Evolutionary conservation across 129 eudicot species (phyloP), one percentile per base, ranked within the genome.

Genomic region (Pseudognaphalium luteoalbum): DNA sequence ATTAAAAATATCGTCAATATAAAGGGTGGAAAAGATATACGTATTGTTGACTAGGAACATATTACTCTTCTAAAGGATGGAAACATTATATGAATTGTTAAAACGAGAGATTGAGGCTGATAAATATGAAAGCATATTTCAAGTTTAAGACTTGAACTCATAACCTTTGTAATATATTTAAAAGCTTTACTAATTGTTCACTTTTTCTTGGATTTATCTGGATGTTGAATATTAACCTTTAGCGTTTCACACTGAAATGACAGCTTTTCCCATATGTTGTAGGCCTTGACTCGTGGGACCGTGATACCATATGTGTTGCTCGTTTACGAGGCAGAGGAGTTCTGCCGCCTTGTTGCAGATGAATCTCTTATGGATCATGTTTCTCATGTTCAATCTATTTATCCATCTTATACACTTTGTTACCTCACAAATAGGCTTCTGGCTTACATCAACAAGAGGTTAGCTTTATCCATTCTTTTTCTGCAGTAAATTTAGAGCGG

Each of bases 371-470:
- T 85, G 82, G 82, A 84, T 67, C 93, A 88, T 70, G 83, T 91
- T 76, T 74, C 89, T 50, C 81, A 52, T 68, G 91, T 93, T 76
- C 93, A 75, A 70, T 81, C 81, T 69, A 83, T 47, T n/a, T 90
- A 90, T 87, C 97, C 97, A 39, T 69, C 86, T 81, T 85, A 93
- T 71, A 93, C 97, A 66, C 62, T 93, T 73, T 93, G 97, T 76
- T 93, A 78, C 72, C 86, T 87, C 62, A 85, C 96, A n/a, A 90
- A 93, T 83, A 85, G 83, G 82, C 92, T 93, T 70, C 70, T 78
- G 88, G 81, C 97, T 20, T 84, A 88, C 74, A 87, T 93, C 78
- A 87, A 87, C 77, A 90, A 88, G 80, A 88, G 89, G 98, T 89
- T 60, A 20, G 28, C 62, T 73, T 39, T 25, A 30, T 72, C 69